Evolutionary conservation across 2,329 filamentous ascomycete species (phyloP).

Genomic region (Talaromyces sp.): DNA sequence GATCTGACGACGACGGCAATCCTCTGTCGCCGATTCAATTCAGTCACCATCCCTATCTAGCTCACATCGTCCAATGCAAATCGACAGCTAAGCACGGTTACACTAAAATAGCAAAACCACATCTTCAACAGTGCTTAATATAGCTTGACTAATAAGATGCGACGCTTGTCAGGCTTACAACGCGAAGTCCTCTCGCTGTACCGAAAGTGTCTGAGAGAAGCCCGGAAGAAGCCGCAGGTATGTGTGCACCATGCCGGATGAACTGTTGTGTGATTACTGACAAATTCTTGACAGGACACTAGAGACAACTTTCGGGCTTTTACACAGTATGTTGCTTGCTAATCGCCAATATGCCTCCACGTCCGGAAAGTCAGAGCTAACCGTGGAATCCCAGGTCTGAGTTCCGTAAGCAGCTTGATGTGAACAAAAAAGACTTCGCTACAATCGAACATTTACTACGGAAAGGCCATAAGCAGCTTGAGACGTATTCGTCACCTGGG

Average conservation of each 20-base stretch:
- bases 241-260: slow-evolving; percentile 43
- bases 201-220: slow-evolving; percentile 74
- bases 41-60: neutral
- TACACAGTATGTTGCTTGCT: slow-evolving; percentile 33
- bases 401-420: slow-evolving; percentile 63
- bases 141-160: neutral
- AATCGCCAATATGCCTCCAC: neutral
- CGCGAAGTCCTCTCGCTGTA: slow-evolving; percentile 83
- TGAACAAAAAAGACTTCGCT: slow-evolving; percentile 80
- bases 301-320: slow-evolving; percentile 38
- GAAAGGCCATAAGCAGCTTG: slow-evolving; percentile 74
- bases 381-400: slow-evolving; percentile 54
- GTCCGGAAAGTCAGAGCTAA: slow-evolving; percentile 2
- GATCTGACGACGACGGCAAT: neutral
- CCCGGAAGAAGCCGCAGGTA: slow-evolving; percentile 73
- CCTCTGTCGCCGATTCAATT: neutral
- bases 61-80: neutral
- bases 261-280: neutral
- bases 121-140: neutral
- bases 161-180: slow-evolving; percentile 75
- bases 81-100: neutral
- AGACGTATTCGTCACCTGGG: slow-evolving; percentile 71
- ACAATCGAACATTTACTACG: slow-evolving; percentile 80
- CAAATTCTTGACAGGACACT: slow-evolving; percentile 29
- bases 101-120: neutral